These are phyloP conservation scores for Colletotrichum simmondsii DNA, from an alignment of 2,329 filamentous ascomycete species.

Conservation along the genomic window DNA sequence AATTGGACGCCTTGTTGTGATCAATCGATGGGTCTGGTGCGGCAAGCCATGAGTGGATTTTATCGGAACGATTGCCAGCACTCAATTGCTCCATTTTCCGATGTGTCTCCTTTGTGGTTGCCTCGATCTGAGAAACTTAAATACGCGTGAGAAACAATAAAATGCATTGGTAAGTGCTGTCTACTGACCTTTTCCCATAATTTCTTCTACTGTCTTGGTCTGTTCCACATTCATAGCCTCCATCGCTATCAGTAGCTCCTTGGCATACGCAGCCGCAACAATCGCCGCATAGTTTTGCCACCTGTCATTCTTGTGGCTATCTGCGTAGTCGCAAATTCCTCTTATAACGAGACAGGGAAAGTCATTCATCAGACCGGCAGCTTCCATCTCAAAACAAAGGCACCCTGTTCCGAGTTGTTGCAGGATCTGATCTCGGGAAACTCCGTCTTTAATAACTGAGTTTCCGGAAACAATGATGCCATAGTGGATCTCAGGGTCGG, in stretches of 20 bases:
- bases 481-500: slow-evolving; percentile 35
- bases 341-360: slow-evolving; percentile 49
- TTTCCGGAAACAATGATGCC: slow-evolving; percentile 46
- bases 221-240: background rate
- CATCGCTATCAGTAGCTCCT: background rate
- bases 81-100: too few species aligned
- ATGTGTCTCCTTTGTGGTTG: background rate
- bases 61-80: too few species aligned
- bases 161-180: too few species aligned
- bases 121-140: background rate
- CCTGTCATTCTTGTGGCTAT: slow-evolving; percentile 50
- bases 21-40: too few species aligned
- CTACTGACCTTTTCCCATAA: background rate
- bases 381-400: slow-evolving; percentile 45
- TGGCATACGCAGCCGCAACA: slow-evolving; percentile 45
- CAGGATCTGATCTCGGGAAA: slow-evolving; percentile 42
- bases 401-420: slow-evolving; percentile 34
- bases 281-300: slow-evolving; percentile 50
- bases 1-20: too few species aligned
- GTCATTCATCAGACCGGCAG: slow-evolving; percentile 40
- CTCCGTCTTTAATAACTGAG: slow-evolving; percentile 48
- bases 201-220: background rate
- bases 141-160: too few species aligned
- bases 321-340: slow-evolving; percentile 53
- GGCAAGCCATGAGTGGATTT: too few species aligned